Evolutionary conservation across 1,284 basidiomycete species (phyloP), one percentile per base, ranked within the genome.

Genomic region (Cryptococcus floricola): DNA sequence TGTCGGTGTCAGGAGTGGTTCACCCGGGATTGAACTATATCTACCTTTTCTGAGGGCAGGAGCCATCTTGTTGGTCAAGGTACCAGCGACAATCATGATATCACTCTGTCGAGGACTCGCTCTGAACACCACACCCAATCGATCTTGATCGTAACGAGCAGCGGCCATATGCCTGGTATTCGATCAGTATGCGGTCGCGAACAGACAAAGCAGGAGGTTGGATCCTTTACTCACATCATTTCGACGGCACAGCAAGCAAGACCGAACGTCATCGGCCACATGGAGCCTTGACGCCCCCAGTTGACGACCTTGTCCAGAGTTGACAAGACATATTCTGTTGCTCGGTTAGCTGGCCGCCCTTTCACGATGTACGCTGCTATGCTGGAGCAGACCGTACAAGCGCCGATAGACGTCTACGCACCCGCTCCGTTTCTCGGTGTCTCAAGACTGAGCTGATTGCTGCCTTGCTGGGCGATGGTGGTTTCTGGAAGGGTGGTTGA

Each of bases 181-280:
- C 4, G 19, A 50, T 54, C 39, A 56, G 47, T 18, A 38, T 5
- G 16, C 13, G 44, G 23, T 25, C 23, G 4, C n/a, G n/a, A 5
- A n/a, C 18, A 18, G 7, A 18, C 18, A 9, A 18, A 48, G 13
- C 41, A 43, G 25, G 23, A 23, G 18, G 18, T n/a, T 10, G 39
- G 19, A 10, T 4, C 31, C 16, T n/a, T 16, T 16, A 66, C 68
- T 50, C 48, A 70, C 91, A 95, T 95, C 91, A 95, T 95, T 81
- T 99, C 95, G 45, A 99, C 94, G 54, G 95, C 96, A 77, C 95
- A 99, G 79, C 95, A 98, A 4, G 96, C 95, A 54, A 99, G 85
- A 79, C 92, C 92, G 88, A 78, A 97, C 48, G 94, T 98, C 93
- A 98, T 96, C 44, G 96, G 96, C 96, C 96, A 99, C 86, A 98